These are phyloP conservation scores for Flueggea neowawraea DNA, from an alignment of 441 rosid species.

Conservation along the genomic window DNA sequence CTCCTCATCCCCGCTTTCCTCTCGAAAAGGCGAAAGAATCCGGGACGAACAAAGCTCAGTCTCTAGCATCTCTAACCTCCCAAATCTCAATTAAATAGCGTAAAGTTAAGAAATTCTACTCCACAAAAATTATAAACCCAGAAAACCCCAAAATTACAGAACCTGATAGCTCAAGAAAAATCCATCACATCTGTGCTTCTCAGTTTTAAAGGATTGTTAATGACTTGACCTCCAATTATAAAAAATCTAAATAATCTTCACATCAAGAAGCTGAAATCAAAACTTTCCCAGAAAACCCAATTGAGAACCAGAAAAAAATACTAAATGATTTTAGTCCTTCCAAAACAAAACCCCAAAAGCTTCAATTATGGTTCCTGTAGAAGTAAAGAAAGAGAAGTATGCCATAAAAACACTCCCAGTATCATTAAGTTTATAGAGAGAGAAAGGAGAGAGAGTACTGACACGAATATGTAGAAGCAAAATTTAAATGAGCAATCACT, in stretches of 20 bases:
- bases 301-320: no score
- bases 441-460: slow-evolving; percentile 7
- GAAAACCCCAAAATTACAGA: slow-evolving; percentile 11
- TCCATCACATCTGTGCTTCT: slow-evolving; percentile 5
- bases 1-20: slow-evolving; percentile 63
- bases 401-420: not conserved
- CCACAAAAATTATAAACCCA: no score
- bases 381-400: not conserved
- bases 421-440: not conserved
- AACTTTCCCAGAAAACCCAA: no score
- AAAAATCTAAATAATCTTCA: not conserved
- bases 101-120: not conserved
- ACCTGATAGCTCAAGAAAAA: not conserved
- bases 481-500: slow-evolving; percentile 23
- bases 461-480: slow-evolving; percentile 17
- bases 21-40: slow-evolving; percentile 49
- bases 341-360: not conserved
- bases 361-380: slow-evolving; percentile 11
- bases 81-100: slow-evolving; percentile 1
- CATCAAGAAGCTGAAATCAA: not conserved
- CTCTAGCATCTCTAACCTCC: slow-evolving; percentile 44
- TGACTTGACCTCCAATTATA: not conserved
- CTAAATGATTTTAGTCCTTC: no score
- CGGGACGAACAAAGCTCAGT: slow-evolving; percentile 49
- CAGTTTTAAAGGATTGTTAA: not conserved